A percentile compares a stretch with the other conserved stretches of the same genome.
Conservation (phyloP, 1,284 basidiomycete genomes). For the Sanghuangporus sanghuang region DNA sequence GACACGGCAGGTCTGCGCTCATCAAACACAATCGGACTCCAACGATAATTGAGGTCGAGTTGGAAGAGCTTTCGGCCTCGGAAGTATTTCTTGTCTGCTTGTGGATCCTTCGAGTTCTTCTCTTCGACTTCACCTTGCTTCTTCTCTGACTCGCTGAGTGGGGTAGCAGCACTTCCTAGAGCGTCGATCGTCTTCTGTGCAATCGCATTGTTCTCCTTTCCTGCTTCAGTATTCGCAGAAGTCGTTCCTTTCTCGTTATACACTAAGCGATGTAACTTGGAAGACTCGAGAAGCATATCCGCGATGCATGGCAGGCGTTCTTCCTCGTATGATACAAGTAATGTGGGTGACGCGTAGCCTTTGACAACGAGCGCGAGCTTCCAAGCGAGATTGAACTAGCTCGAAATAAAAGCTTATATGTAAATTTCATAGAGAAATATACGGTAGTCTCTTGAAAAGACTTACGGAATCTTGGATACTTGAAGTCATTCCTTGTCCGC, state of each 20-base stretch:
- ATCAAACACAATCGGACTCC: slow-evolving; percentile 21
- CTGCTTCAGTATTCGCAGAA: not conserved
- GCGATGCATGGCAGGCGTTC: slow-evolving; percentile 37
- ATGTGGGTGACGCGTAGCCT: slow-evolving; percentile 25
- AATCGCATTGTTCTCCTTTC: not conserved
- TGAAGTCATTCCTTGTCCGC: slow-evolving; percentile 40
- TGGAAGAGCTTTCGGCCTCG: slow-evolving; percentile 15
- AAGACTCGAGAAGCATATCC: slow-evolving; percentile 28
- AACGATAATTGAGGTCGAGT: slow-evolving; percentile 22
- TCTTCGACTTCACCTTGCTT: not conserved
- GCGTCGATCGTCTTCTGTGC: not conserved
- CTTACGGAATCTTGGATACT: slow-evolving; percentile 36
- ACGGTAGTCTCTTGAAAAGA: not conserved
- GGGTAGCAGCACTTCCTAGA: not conserved
- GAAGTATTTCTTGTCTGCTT: not conserved
- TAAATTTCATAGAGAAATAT: not conserved
- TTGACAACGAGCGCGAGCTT: slow-evolving; percentile 36
- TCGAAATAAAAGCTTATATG: not conserved
- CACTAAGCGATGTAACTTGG: not conserved
- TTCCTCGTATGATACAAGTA: slow-evolving; percentile 31
- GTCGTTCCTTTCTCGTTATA: not conserved
- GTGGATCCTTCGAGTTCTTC: not conserved
- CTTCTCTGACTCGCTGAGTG: not conserved
- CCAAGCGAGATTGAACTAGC: slow-evolving; percentile 37
- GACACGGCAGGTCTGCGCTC: slow-evolving; percentile 6